Base-by-base conservation (phyloP, 2,329 filamentous ascomycete species). In the Pestalotiopsis sp. region DNA sequence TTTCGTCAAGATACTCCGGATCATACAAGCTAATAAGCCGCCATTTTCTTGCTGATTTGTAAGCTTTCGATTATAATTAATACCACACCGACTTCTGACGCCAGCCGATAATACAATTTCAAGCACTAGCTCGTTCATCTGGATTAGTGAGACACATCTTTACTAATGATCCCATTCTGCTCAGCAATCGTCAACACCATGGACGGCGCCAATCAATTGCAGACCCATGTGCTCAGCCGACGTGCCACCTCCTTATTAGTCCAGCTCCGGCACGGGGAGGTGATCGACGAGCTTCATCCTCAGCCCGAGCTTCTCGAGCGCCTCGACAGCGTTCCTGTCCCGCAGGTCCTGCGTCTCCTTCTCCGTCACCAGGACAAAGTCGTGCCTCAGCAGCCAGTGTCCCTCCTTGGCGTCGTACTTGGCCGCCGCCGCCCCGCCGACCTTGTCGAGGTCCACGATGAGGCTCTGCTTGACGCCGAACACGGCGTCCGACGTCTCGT, bases 391-490 rank as follows among this genome's bases (percentile, higher is more conserved):
- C 70, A 93, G 74, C 78, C 88, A 88, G 25, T 83, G 86, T 9
- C 89, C 92, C 72, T 91, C 88, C 40, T 86, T 78, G 5, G 94
- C 89, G 17, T 83, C 85, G 76, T 94, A 92, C 74, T 89, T 83
- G 72, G 84, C 79, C 0, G 91, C 88, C 68, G 85, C 85, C 59
- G 85, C 84, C 41, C 78, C 84, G 80, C 81, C 83, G 64, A 73
- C 89, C 83, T 75, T 85, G 81, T 70, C 84, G 73, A 80, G 82
- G 72, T 93, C 91, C 14, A 94, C 85, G n/a, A 93, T 82, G 13
- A 97, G 83, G 36, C 91, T 93, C 77, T 93, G 86, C 79, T 97
- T 97, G 68, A 97, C 93, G 23, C 93, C 93, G 74, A 97, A 97
- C 1, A 97, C 93, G 0, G 93, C 92, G 76, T 97, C 93, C 0